Evolutionary conservation across 441 rosid species (phyloP).

Genomic region (Arabidopsis lyrata): DNA sequence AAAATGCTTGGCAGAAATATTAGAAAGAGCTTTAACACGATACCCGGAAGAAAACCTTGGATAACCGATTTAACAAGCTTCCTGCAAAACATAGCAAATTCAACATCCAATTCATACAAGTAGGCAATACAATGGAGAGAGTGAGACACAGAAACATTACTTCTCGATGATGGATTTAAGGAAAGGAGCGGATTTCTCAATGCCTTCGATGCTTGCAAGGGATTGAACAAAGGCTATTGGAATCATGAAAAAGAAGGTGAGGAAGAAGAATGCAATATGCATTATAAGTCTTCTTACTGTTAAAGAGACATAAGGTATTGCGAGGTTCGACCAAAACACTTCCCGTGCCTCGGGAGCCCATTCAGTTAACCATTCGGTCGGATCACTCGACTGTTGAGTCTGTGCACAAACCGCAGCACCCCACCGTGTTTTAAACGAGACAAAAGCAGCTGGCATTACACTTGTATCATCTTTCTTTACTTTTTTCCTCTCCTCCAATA

Average conservation of each 20-base stretch:
- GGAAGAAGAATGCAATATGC: constrained; percentile 89
- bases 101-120: constrained; percentile 10
- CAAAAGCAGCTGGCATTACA: constrained; percentile 96
- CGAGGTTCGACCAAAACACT: constrained; percentile 88
- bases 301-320: constrained; percentile 88
- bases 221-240: constrained; percentile 95
- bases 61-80: constrained; percentile 69
- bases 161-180: constrained; percentile 63
- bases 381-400: constrained; percentile 89
- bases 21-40: constrained; percentile 89
- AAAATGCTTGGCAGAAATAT: constrained; percentile 87
- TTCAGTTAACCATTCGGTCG: constrained; percentile 92
- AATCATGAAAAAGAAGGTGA: constrained; percentile 94
- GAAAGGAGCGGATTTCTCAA: constrained; percentile 75
- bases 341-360: constrained; percentile 99
- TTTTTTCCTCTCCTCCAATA: constrained; percentile 65
- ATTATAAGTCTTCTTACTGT: constrained; percentile 79
- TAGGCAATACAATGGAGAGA: neutral
- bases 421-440: constrained; percentile 95
- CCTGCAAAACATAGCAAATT: constrained; percentile 46
- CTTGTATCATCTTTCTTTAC: constrained; percentile 73
- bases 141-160: constrained; percentile 41
- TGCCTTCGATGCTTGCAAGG: constrained; percentile 89
- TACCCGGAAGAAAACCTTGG: constrained; percentile 93
- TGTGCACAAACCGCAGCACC: constrained; percentile 99